A percentile compares a stretch with the other conserved stretches of the same genome.
phyloP scores from a whole-genome alignment of 2,329 filamentous ascomycete genomes.

The Verticillium zaregamsianum region DNA sequence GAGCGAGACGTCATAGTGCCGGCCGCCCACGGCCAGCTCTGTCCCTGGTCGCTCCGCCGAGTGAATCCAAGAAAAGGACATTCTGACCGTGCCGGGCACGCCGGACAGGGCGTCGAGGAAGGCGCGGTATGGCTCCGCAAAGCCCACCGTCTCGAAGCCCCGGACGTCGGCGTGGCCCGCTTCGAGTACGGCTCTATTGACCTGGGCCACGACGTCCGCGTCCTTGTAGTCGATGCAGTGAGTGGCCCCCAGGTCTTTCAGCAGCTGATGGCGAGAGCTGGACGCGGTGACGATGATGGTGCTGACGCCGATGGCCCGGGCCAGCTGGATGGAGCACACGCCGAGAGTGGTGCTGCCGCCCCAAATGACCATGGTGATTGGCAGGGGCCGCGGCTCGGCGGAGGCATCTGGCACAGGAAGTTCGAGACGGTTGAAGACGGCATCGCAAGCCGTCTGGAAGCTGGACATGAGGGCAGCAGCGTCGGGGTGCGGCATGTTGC shows the following conservation, averaged over 20 bases:
- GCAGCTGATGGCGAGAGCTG: neutral
- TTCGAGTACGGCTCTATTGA: neutral
- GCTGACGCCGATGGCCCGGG: neutral
- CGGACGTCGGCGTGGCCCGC: too few relatives aligned
- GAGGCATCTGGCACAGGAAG: neutral
- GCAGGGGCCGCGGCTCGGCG: neutral
- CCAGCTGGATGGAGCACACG: neutral
- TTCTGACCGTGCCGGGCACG: too few relatives aligned
- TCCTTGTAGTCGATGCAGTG: neutral
- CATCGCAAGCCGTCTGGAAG: constrained; percentile 1
- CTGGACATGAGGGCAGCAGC: neutral
- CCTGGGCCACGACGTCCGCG: neutral
- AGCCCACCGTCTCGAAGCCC: too few relatives aligned
- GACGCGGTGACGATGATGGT: neutral
- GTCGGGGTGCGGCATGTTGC: neutral
- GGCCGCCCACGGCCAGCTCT: too few relatives aligned
- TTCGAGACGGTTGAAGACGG: constrained; percentile 1
- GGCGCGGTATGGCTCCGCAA: too few relatives aligned
- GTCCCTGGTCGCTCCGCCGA: too few relatives aligned
- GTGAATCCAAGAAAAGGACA: too few relatives aligned
- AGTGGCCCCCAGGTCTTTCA: neutral
- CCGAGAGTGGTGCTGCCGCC: neutral
- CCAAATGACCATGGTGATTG: neutral
- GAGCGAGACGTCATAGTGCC: too few relatives aligned
- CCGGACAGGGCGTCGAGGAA: too few relatives aligned